Percentiles rank a stretch among this genome's conserved stretches.
These are phyloP conservation scores for Cryptosporidium xiaoi DNA, from an alignment of 169 alveolate genomes.

Conservation along the genomic window DNA sequence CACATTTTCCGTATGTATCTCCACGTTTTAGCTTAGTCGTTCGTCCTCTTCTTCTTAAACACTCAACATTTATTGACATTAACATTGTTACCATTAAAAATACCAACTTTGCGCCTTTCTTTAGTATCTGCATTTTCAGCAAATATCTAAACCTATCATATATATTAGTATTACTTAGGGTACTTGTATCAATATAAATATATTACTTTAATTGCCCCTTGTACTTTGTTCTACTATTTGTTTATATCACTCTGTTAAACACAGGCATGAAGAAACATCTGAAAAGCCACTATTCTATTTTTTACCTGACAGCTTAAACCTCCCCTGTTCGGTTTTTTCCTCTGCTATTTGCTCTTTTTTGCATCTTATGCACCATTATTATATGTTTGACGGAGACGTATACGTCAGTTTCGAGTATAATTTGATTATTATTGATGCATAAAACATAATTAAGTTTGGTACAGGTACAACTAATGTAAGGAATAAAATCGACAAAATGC, in stretches of 20 bases:
- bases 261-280: not conserved
- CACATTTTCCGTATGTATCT: slow-evolving; percentile 36
- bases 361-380: not conserved
- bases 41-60: slow-evolving; percentile 19
- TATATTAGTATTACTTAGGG: too few species aligned
- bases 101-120: slow-evolving; percentile 6
- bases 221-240: too few species aligned
- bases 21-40: slow-evolving; percentile 18
- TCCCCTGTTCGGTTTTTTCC: not conserved
- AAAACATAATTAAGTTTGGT: too few species aligned
- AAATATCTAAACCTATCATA: too few species aligned
- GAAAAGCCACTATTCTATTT: not conserved
- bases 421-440: too few species aligned
- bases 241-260: too few species aligned
- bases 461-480: too few species aligned
- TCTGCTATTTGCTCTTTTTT: not conserved
- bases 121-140: not conserved
- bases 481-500: too few species aligned
- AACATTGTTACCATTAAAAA: not conserved
- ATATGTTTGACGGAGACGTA: slow-evolving; percentile 27
- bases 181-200: too few species aligned
- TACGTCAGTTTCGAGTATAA: slow-evolving; percentile 31
- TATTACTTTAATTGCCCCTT: too few species aligned
- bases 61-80: slow-evolving; percentile 2
- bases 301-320: slow-evolving; percentile 33